Percentiles rank a stretch among this genome's conserved stretches.
phyloP scores from a whole-genome alignment of 108 stramenopile genomes.

The Pseudonitzschia pungens region DNA sequence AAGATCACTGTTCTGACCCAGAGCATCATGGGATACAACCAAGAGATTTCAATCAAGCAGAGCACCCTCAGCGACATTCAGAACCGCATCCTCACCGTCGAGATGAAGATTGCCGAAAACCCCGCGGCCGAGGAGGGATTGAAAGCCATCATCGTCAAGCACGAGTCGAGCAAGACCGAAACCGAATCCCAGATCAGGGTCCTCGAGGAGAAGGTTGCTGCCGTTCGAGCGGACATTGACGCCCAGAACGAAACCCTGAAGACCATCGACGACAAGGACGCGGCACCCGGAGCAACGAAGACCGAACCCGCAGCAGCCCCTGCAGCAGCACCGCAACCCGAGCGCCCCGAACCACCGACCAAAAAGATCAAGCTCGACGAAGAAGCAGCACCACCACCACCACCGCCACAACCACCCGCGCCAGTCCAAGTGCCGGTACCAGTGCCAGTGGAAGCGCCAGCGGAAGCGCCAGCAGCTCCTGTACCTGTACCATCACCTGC shows the following conservation, averaged over 20 bases:
- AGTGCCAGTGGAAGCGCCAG: too few species aligned
- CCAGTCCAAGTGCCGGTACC: too few species aligned
- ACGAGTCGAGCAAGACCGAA: conserved; percentile 17
- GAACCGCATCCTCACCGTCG: conserved; percentile 32
- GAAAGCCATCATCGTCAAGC: conserved; percentile 22
- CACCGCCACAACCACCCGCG: too few species aligned
- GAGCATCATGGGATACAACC: conserved; percentile 28
- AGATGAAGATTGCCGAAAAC: conserved; percentile 37
- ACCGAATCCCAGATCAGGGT: conserved; percentile 7
- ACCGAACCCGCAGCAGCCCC: neutral
- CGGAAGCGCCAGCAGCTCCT: too few species aligned
- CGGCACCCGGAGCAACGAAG: neutral
- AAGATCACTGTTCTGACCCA: conserved; percentile 34
- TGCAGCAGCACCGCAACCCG: neutral
- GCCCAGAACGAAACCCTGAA: conserved; percentile 16
- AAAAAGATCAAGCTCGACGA: neutral
- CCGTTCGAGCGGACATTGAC: conserved; percentile 10
- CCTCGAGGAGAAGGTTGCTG: conserved; percentile 14
- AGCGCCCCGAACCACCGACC: neutral
- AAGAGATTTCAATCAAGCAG: conserved; percentile 25
- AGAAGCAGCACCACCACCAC: too few species aligned
- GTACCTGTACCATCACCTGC: too few species aligned
- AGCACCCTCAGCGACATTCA: conserved; percentile 27
- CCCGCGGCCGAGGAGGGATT: conserved; percentile 20
- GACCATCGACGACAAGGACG: conserved; percentile 5